Evolutionary conservation across 805 yeast genomes (phyloP), one percentile per base, ranked within the genome.

Genomic region (Yarrowia sp.): DNA sequence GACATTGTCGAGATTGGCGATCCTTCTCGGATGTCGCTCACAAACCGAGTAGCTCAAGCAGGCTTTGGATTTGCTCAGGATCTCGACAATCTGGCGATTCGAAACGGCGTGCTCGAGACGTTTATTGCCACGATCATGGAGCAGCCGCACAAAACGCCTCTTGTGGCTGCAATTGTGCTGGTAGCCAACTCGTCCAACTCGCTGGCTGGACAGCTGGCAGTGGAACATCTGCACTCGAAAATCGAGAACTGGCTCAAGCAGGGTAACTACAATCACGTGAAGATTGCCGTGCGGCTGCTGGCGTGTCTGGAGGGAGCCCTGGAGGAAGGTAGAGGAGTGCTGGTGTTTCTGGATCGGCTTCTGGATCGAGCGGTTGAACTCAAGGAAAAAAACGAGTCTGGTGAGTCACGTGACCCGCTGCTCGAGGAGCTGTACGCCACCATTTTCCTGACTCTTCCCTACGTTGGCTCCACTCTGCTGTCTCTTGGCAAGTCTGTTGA

Each of bases 121-220:
- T 74, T 92, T 33, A 83, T 84, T 67, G 91, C 96, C 2, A 84
- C 90, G 52, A 82, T 89, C 12, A 78, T 85, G 36, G 98, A 95
- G 77, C 97, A 94, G 77, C 98, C 99, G 0, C 97, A 93, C 70
- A 95, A 93, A 76, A 84, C 89, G 69, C 86, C 88, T 14, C 84
- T 87, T n/a, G 77, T 94, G 68, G 84, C 92, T 34, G 86, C 87
- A 9, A 80, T 92, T 71, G 79, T 92, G 6, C 83, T 88, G 73
- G 80, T 87, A 24, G 86, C 91, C 56, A 88, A 89, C 77, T 81
- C 89, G 30, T 83, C 83, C 69, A 86, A 86, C 76, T 83, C 85
- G 42, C 79, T 84, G 44, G 87, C 91, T 50, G 94, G 96, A 63
- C 85, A 86, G 71, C 84, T 85, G 61, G 84, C 91, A 13, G 77